Conservation (phyloP, 106 monocot genomes). For the Platanthera guangdongensis region DNA sequence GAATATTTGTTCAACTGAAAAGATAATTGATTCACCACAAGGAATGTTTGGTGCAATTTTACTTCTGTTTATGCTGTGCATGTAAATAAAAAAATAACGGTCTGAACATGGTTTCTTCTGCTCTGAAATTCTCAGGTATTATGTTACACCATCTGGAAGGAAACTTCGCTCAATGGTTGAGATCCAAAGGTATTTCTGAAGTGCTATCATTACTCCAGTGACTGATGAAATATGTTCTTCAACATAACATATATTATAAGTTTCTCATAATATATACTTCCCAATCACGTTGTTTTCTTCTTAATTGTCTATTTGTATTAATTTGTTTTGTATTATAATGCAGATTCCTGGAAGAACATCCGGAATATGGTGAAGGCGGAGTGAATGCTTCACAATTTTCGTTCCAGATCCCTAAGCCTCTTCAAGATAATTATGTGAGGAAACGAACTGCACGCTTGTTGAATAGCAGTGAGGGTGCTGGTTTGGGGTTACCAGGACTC, state of each 20-base stretch:
- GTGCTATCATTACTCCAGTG: not conserved
- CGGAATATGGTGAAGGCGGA: conserved; percentile 34
- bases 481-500: conserved; percentile 8
- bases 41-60: not conserved
- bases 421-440: conserved; percentile 70
- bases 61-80: conserved; percentile 5
- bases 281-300: not conserved
- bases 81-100: not conserved
- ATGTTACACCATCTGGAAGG: conserved; percentile 62
- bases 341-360: conserved; percentile 59
- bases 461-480: conserved; percentile 13
- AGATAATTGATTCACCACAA: not conserved
- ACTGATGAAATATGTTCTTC: not conserved
- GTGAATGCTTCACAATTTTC: conserved; percentile 55
- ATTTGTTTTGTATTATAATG: not conserved
- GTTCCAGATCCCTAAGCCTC: conserved; percentile 62
- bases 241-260: not conserved
- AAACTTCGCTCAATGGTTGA: conserved; percentile 72
- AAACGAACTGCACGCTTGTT: conserved; percentile 18
- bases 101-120: not conserved
- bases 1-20: conserved; percentile 3
- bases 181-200: conserved; percentile 42
- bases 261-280: not conserved
- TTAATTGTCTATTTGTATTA: not conserved
- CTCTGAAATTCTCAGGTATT: conserved; percentile 48